Evolutionary conservation across 192 early-diverging fungal species (phyloP), one percentile per base, ranked within the genome.

Genomic region (Linnemannia exigua): DNA sequence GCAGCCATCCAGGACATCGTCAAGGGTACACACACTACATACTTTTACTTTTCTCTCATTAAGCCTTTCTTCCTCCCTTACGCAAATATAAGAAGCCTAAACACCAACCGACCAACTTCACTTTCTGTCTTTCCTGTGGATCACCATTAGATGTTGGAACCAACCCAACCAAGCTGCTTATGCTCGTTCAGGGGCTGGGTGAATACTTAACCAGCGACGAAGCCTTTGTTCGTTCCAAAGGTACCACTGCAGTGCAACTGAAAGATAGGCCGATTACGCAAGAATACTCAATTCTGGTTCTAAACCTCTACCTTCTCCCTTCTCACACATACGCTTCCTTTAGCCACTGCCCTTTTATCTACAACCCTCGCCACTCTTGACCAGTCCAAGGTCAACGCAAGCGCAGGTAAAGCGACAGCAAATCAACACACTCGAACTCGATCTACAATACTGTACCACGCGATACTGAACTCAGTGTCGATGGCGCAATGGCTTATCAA

Each of bases 161-260:
- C 41, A 91, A 90, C 50, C 93, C 94, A 74, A 71, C 83, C 17
- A 94, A 92, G 36, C 84, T 97, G 35, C 86, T 97, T 22, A 86
- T 89, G 76, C 84, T 98, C n/a, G 97, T 99, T 31, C 94, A 96
- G 87, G 84, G 90, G 50, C 92, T 98, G 31, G 95, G 95, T 2
- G 89, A 92, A 46, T 92, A 93, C 63, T 85, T 98, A 70, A 97
- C 96, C 6, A 94, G 90, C 84, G 91, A 94, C 15, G 97, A 98
- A 69, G 94, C 95, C n/a, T 95, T 93, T 75, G 91, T 94, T 44
- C 95, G 98, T 75, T 94, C 96, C 47, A 95, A 94, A 90, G 98
- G 97, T 91, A 88, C 38, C 36, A 11, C n/a, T n/a, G n/a, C 41
- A 44, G 41, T 9, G 41, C 41, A 44, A 44, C 9, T 9, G 41